Percentiles rank a stretch among this genome's conserved stretches.
Conservation (phyloP, 768 basidiomycete genomes). For the Pseudohyphozyma bogoriensis region DNA sequence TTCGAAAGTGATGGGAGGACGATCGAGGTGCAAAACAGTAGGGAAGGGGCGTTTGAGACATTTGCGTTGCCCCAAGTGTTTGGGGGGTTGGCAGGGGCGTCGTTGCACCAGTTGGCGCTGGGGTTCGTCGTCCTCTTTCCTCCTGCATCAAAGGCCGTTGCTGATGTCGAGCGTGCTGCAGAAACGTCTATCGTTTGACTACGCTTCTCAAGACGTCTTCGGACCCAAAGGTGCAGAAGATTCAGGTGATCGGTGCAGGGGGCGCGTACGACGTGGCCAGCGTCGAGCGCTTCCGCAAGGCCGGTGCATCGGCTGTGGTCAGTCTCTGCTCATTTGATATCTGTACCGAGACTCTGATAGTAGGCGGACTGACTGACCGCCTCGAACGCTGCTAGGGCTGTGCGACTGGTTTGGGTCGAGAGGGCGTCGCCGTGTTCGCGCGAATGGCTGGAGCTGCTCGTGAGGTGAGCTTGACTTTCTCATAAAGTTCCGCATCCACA, state of each 20-base stretch:
- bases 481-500: too few relatives aligned
- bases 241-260: slow-evolving; percentile 68
- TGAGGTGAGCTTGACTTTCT: too few relatives aligned
- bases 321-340: background rate
- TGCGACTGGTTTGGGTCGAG: slow-evolving; percentile 46
- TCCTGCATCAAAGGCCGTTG: background rate
- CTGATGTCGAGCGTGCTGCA: slow-evolving; percentile 4
- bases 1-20: slow-evolving; percentile 5
- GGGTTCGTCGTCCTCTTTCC: slow-evolving; percentile 52
- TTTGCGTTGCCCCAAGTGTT: slow-evolving; percentile 57
- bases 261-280: slow-evolving; percentile 59
- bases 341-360: background rate
- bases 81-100: slow-evolving; percentile 68
- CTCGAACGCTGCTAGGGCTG: too few relatives aligned
- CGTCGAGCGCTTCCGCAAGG: slow-evolving; percentile 57
- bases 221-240: slow-evolving; percentile 43
- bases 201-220: slow-evolving; percentile 44
- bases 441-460: slow-evolving; percentile 15
- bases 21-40: slow-evolving; percentile 12
- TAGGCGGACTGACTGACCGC: too few relatives aligned
- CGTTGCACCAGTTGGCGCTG: slow-evolving; percentile 62
- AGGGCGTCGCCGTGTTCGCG: slow-evolving; percentile 43
- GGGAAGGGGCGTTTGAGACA: slow-evolving; percentile 12
- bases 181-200: slow-evolving; percentile 45
- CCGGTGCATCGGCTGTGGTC: slow-evolving; percentile 58